Base-by-base conservation (phyloP, 2,329 filamentous ascomycete genomes). In the Acephala macrosclerotiorum region DNA sequence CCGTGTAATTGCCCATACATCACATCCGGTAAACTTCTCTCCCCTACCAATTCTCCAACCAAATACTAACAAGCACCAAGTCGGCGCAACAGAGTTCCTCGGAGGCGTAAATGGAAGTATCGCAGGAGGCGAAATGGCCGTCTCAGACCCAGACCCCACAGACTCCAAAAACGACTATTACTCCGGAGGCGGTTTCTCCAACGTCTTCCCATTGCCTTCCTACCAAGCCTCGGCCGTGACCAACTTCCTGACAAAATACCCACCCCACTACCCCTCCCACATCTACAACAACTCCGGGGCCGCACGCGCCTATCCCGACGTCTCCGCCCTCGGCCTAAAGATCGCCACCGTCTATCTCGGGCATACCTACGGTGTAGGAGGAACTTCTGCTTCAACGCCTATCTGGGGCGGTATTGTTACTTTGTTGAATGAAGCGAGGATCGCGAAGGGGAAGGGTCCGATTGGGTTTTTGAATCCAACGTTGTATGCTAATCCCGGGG, bases 1-100 rank as follows among this genome's bases (percentile, higher is more conserved):
- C 90, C 90, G 0, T 84, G 84, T 0, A 84, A 84, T 0, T 92
- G 90, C 71, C 89, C 89, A 0, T 92, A 85, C 75, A 84, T 91
- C 18, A 91, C 89, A 1, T 78, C 84, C 5, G 84, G 91, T 4
- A 89, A 89, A 55, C 60, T 16, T 57, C 26, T n/a, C 22, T 38
- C 1, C 8, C 51, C 45, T 20, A 14, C 20, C 38, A 38, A 49
- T 55, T n/a, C 29, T 8, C 25, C 20, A 12, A 33, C 35, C 1
- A 57, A n/a, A 35, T n/a, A 62, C 22, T 64, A 47, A 64, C 38
- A 51, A 25, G 7, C 29, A 38, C 42, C 60, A 29, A 63, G 68
- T 70, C n/a, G 69, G 69, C 25, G 69, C 61, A 26, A 71, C 69
- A 18, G 12, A 26, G 11, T 29, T 69, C 12, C 42, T 63, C 25